These are phyloP conservation scores for Pleurotus sapidus DNA, from an alignment of 768 basidiomycete species.

Conservation along the genomic window DNA sequence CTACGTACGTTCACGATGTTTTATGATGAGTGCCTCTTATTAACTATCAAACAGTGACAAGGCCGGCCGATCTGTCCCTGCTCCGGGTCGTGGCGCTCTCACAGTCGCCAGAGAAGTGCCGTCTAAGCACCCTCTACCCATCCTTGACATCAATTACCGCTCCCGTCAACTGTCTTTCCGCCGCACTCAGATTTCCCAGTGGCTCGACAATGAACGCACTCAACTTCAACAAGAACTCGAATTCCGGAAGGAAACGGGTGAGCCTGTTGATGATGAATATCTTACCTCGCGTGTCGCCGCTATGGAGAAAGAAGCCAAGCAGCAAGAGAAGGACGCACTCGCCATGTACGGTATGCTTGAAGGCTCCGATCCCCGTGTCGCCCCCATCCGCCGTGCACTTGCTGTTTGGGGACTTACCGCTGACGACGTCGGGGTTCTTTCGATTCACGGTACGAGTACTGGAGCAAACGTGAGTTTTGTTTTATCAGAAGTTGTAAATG, in stretches of 20 bases:
- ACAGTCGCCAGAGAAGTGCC: slow-evolving; percentile 84
- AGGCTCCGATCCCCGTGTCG: slow-evolving; percentile 78
- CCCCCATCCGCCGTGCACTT: slow-evolving; percentile 91
- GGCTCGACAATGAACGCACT: slow-evolving; percentile 86
- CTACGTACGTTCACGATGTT: slow-evolving; percentile 58
- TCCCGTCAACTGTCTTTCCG: slow-evolving; percentile 95
- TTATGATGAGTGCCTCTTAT: background rate
- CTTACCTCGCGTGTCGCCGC: slow-evolving; percentile 73
- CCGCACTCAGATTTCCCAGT: slow-evolving; percentile 90
- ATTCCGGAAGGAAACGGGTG: slow-evolving; percentile 50
- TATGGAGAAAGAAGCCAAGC: slow-evolving; percentile 86
- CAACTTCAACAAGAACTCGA: slow-evolving; percentile 81
- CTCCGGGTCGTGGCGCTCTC: slow-evolving; percentile 92
- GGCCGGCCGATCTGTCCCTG: slow-evolving; percentile 96
- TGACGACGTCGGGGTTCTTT: slow-evolving; percentile 89
- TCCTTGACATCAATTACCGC: slow-evolving; percentile 85
- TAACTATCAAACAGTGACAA: slow-evolving; percentile 69
- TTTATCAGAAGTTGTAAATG: background rate
- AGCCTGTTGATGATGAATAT: slow-evolving; percentile 60
- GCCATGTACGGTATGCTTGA: slow-evolving; percentile 94
- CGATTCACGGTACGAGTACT: slow-evolving; percentile 88
- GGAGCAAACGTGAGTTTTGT: slow-evolving; percentile 64
- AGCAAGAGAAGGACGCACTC: slow-evolving; percentile 93
- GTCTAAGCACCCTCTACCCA: slow-evolving; percentile 73
- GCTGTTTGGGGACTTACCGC: slow-evolving; percentile 96